Evolutionary conservation across 768 basidiomycete species (phyloP).

Genomic region (Agrocybe pediades): DNA sequence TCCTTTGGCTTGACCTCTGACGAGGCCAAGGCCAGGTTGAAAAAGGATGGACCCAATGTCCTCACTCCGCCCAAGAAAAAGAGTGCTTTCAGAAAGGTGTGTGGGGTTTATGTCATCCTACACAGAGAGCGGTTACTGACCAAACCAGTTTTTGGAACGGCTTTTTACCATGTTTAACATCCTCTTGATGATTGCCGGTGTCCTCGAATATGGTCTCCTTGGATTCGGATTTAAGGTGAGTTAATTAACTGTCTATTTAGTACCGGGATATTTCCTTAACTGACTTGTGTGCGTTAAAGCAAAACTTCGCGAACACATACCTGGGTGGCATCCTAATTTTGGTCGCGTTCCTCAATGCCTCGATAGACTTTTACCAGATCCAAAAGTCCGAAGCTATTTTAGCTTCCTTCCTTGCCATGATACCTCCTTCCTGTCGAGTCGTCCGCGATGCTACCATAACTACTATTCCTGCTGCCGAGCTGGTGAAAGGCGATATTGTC

Average conservation of each 20-base stretch:
- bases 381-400: slow-evolving; percentile 76
- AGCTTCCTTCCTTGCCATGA: slow-evolving; percentile 74
- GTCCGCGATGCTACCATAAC: slow-evolving; percentile 57
- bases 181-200: slow-evolving; percentile 63
- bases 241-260: slow-evolving; percentile 8
- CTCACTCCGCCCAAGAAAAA: slow-evolving; percentile 71
- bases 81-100: slow-evolving; percentile 63
- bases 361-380: slow-evolving; percentile 72
- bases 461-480: slow-evolving; percentile 58
- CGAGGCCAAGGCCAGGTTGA: slow-evolving; percentile 56
- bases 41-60: slow-evolving; percentile 59
- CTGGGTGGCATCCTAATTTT: slow-evolving; percentile 69
- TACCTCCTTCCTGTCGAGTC: slow-evolving; percentile 67
- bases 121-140: slow-evolving; percentile 1
- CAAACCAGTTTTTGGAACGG: slow-evolving; percentile 59
- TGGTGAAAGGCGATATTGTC: slow-evolving; percentile 70
- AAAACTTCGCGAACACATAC: slow-evolving; percentile 67
- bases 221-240: slow-evolving; percentile 61
- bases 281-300: slow-evolving; percentile 27
- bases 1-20: slow-evolving; percentile 53
- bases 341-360: slow-evolving; percentile 70
- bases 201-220: slow-evolving; percentile 66
- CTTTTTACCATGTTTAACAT: slow-evolving; percentile 68
- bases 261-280: slow-evolving; percentile 1
- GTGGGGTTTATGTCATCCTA: slow-evolving; percentile 7